Evolutionary conservation across 441 rosid species (phyloP).

Genomic region (Capsella rubella): DNA sequence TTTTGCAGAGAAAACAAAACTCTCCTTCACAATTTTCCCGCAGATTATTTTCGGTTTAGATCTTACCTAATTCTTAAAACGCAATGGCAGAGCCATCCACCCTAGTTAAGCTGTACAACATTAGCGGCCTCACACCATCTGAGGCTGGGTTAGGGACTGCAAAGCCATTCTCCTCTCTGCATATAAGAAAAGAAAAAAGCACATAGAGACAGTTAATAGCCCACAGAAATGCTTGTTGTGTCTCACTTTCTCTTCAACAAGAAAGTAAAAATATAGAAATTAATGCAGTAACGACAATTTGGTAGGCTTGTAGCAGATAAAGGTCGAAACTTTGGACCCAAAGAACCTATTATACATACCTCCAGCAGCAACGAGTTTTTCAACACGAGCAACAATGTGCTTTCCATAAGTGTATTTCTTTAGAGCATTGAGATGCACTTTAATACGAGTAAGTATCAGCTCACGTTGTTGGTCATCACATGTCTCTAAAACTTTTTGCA

Average conservation of each 20-base stretch:
- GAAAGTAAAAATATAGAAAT: neutral
- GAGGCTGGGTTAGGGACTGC: constrained; percentile 64
- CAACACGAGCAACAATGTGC: constrained; percentile 98
- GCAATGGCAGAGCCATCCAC: constrained; percentile 56
- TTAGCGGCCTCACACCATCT: constrained; percentile 54
- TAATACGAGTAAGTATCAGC: constrained; percentile 86
- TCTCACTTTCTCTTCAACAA: too few species aligned
- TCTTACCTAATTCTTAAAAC: constrained; percentile 54
- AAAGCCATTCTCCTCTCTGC: constrained; percentile 93
- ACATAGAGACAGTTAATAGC: neutral
- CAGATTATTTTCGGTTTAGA: constrained; percentile 55
- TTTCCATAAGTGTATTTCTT: constrained; percentile 98
- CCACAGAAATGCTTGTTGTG: too few species aligned
- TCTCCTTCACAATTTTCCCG: constrained; percentile 38
- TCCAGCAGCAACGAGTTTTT: constrained; percentile 98
- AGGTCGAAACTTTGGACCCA: neutral
- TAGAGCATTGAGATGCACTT: constrained; percentile 90
- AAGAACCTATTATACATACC: constrained; percentile 54
- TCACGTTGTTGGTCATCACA: constrained; percentile 95
- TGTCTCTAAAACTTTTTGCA: constrained; percentile 94
- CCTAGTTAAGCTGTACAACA: constrained; percentile 89
- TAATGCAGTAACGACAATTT: neutral
- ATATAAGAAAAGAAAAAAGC: constrained; percentile 22
- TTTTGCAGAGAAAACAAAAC: constrained; percentile 57
- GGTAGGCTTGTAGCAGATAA: neutral